Base-by-base conservation (phyloP, 2,329 filamentous ascomycete species). In the Onygenales sp. region DNA sequence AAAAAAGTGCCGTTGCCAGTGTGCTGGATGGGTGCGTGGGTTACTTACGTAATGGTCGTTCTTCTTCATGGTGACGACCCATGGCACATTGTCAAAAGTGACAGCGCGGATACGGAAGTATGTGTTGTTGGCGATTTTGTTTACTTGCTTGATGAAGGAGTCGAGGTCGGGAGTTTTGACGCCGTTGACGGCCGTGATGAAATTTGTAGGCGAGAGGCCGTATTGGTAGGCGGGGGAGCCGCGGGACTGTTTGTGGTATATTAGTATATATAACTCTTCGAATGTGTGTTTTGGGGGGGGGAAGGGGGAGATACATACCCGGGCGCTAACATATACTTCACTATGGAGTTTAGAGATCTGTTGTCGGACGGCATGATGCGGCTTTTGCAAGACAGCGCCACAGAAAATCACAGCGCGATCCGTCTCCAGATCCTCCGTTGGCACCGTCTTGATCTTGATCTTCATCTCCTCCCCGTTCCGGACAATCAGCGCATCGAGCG, bases 1-100 rank as follows among this genome's bases (percentile, higher is more conserved):
- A 41, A 47, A 32, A 36, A 27, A 32, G 14, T 21, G 39, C 5
- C 21, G 21, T 27, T 27, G 41, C 4, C 13, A 44, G 21, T 14
- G 17, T 17, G 17, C 17, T 17, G n/a, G 27, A 11, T 5, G 27
- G 13, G 13, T 31, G 27, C 38, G 43, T 36, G 43, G 44, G 32
- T 36, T 17, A 66, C 73, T 65, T 63, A 78, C 75, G 69, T 98
- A 98, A 71, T 98, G 93, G 67, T 98, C 92, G 63, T 96, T 96
- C 81, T 97, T 97, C 83, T 98, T 98, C 88, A 98, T 95, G 7
- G 93, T 98, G 41, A 94, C 89, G n/a, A 98, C 90, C 90, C 93
- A 98, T 3, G 92, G 92, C 8, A 98, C 90, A 64, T 94, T 95
- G 69, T 98, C 93, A 65, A 98, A 98, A 0, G 93, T 97, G 69